These are phyloP conservation scores for Solanum hybrid DNA, from an alignment of 305 asterid species.

Conservation along the genomic window DNA sequence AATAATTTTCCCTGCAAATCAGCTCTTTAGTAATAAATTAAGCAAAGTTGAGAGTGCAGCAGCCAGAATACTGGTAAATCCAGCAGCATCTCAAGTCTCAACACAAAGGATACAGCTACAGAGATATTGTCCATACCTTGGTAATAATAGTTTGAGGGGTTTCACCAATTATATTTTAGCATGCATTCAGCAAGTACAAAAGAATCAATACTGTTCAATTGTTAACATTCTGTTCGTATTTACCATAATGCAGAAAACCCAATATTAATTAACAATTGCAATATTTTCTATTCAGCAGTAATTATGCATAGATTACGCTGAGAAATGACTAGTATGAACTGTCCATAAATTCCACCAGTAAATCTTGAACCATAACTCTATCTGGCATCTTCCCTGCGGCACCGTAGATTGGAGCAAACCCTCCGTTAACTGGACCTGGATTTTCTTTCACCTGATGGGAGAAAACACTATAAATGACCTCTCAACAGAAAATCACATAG, in stretches of 20 bases:
- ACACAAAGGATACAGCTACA: background rate
- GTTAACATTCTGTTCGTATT: background rate
- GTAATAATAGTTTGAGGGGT: background rate
- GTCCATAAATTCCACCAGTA: conserved; percentile 92
- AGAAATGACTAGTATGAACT: conserved; percentile 43
- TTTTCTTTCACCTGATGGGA: conserved; percentile 64
- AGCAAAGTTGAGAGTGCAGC: background rate
- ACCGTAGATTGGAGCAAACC: conserved; percentile 95
- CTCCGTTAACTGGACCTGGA: conserved; percentile 87
- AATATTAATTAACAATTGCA: background rate
- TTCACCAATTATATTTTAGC: background rate
- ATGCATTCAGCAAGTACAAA: background rate
- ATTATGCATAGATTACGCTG: background rate
- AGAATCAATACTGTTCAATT: background rate
- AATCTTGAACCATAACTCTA: conserved; percentile 81
- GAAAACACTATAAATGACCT: background rate
- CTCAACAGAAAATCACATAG: background rate
- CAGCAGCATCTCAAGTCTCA: background rate
- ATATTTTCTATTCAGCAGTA: background rate
- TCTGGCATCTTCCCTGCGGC: conserved; percentile 99
- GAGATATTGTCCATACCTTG: background rate
- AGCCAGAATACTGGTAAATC: background rate
- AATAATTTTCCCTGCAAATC: background rate
- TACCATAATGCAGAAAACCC: background rate
- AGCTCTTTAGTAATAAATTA: background rate